Conservation (phyloP, 768 basidiomycete genomes). For the Dendrothele bispora region DNA sequence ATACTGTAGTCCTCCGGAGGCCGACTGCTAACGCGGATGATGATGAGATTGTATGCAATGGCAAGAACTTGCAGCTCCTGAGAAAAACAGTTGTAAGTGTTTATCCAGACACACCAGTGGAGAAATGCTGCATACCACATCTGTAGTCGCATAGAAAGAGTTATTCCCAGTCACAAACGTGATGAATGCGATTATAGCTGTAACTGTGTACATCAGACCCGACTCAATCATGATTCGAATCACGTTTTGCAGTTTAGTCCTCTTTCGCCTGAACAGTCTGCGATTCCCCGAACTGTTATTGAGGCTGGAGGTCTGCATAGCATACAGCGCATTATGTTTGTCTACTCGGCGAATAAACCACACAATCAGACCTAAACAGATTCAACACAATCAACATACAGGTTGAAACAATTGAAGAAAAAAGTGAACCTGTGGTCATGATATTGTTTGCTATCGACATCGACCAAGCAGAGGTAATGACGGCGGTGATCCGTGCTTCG, state of each 20-base stretch:
- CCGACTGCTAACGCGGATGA: conserved; percentile 7
- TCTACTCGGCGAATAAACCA: conserved; percentile 13
- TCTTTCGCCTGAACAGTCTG: not conserved
- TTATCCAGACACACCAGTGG: not conserved
- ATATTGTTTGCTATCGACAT: conserved; percentile 9
- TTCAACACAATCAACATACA: too few species aligned
- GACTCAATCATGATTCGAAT: conserved; percentile 15
- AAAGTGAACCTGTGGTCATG: conserved; percentile 6
- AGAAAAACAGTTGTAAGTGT: not conserved
- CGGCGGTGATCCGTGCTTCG: not conserved
- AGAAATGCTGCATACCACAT: not conserved
- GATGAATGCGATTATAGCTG: conserved; percentile 8
- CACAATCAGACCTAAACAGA: conserved; percentile 11
- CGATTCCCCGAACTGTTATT: not conserved
- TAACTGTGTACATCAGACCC: conserved; percentile 10
- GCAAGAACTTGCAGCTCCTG: conserved; percentile 11
- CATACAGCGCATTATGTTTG: conserved; percentile 1
- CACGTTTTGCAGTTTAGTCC: conserved; percentile 9
- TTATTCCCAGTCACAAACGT: conserved; percentile 6
- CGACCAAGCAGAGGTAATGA: conserved; percentile 6
- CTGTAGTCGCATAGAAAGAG: conserved; percentile 7
- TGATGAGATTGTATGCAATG: conserved; percentile 16
- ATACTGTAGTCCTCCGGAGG: not conserved
- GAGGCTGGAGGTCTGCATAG: not conserved
- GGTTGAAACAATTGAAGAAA: too few species aligned